Evolutionary conservation across 2,329 filamentous ascomycete genomes (phyloP).

Genomic region (Botrytis sinoallii): DNA sequence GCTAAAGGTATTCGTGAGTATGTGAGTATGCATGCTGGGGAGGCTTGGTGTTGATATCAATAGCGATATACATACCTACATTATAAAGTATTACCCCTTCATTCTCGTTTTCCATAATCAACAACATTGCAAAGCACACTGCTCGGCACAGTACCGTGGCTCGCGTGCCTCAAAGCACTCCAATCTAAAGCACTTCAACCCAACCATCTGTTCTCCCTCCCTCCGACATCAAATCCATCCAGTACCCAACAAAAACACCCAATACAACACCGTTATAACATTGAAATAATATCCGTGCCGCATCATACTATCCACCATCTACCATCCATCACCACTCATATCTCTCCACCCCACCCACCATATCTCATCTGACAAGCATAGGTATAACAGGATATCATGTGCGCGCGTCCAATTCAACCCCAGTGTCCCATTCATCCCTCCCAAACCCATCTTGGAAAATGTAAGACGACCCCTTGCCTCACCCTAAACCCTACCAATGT

Average conservation of each 20-base stretch:
- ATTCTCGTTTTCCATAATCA: not conserved
- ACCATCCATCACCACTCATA: not conserved
- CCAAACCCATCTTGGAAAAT: not conserved
- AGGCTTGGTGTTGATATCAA: not conserved
- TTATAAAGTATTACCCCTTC: not conserved
- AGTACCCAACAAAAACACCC: not conserved
- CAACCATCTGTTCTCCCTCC: not conserved
- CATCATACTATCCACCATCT: not conserved
- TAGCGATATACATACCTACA: not conserved
- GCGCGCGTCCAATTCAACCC: not conserved
- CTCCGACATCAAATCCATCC: not conserved
- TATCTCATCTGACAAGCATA: slow-evolving; percentile 1
- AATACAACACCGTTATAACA: not conserved
- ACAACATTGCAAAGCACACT: not conserved
- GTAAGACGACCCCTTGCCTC: not conserved
- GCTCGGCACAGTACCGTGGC: not conserved
- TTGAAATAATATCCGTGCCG: slow-evolving; percentile 6
- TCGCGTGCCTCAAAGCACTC: not conserved
- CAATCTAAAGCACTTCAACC: not conserved
- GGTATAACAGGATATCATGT: not conserved
- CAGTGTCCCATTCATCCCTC: not conserved
- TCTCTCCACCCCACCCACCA: not conserved
- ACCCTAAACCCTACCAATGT: slow-evolving; percentile 12
- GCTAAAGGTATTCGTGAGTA: not conserved
- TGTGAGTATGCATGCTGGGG: not conserved